Base-by-base conservation (phyloP, 2,329 filamentous ascomycete genomes). In the Claviceps citrina region DNA sequence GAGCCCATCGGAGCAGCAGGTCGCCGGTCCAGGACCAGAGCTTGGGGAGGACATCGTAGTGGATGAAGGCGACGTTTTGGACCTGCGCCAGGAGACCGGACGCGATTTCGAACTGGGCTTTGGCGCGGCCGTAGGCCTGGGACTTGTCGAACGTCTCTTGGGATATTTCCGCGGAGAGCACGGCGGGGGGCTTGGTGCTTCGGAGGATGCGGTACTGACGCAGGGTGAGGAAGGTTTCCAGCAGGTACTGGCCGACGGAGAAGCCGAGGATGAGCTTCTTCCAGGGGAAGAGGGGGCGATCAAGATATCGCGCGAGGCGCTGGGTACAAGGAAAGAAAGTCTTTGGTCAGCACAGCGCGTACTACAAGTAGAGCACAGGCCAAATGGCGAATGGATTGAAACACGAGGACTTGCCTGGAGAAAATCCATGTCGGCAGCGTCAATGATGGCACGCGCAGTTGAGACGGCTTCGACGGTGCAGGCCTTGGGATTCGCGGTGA, bases 231-330 rank as follows among this genome's bases (percentile, higher is more conserved):
- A 89, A 84, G 33, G 84, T 78, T 61, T 98, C 91, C 55, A 98
- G 79, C 40, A 85, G 65, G 60, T 84, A 96, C 59, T 98, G 85
- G 45, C 82, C 85, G 52, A 96, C 60, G 24, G 86, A 93, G 67
- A 98, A 98, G 54, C 86, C 84, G 51, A 96, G 74, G 54, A 98
- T 87, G 53, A 98, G 77, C 59, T 78, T 82, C 76, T 95, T 98
- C 91, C 91, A 98, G 41, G 91, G 89, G 67, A 96, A 94, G 56
- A 84, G 70, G 43, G 89, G 87, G 56, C 84, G 78, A 68, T 98
- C 91, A 54, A 96, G 80, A 62, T 82, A 78, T 61, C 76, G 76
- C 57, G 85, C 84, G 51, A 96, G 78, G 67, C 73, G 73, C 75
- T 80, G 55, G 36, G 36, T 8, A 15, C 18, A 16, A 34, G 28